Evolutionary conservation across 345 rosid genomes (phyloP).

Genomic region (Salix suchowensis): DNA sequence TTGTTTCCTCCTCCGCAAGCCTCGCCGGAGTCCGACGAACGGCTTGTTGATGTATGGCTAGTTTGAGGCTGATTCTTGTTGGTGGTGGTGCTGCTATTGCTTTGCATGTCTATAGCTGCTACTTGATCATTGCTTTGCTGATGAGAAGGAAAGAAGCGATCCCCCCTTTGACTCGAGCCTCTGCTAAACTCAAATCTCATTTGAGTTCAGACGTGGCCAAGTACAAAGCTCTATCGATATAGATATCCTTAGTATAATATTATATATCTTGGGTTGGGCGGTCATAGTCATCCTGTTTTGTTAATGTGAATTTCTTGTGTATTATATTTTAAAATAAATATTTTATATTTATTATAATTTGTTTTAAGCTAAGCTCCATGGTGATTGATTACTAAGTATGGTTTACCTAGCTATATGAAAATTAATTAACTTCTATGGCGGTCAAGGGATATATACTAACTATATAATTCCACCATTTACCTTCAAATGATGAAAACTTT

Average conservation of each 20-base stretch:
- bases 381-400: not conserved
- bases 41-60: constrained; percentile 52
- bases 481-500: too few relatives aligned
- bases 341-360: not conserved
- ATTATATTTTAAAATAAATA: not conserved
- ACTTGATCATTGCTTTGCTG: constrained; percentile 27
- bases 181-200: constrained; percentile 28
- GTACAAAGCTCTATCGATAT: constrained; percentile 19
- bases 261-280: not conserved
- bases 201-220: constrained; percentile 28
- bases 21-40: constrained; percentile 47
- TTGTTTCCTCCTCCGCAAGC: constrained; percentile 20
- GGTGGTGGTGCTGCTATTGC: constrained; percentile 1
- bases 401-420: not conserved
- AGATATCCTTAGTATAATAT: constrained; percentile 13
- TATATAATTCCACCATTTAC: too few relatives aligned
- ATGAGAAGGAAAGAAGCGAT: constrained; percentile 21
- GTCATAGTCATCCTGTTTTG: constrained; percentile 21
- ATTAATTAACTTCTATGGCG: too few relatives aligned
- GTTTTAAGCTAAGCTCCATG: not conserved
- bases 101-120: constrained; percentile 36
- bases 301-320: constrained; percentile 6
- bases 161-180: constrained; percentile 32
- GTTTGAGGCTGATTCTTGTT: constrained; percentile 21
- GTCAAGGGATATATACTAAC: too few relatives aligned